Percentiles rank a stretch among this genome's conserved stretches.
Conservation (phyloP, 495 filamentous ascomycete genomes). For the Penicillium macrosclerotiorum region DNA sequence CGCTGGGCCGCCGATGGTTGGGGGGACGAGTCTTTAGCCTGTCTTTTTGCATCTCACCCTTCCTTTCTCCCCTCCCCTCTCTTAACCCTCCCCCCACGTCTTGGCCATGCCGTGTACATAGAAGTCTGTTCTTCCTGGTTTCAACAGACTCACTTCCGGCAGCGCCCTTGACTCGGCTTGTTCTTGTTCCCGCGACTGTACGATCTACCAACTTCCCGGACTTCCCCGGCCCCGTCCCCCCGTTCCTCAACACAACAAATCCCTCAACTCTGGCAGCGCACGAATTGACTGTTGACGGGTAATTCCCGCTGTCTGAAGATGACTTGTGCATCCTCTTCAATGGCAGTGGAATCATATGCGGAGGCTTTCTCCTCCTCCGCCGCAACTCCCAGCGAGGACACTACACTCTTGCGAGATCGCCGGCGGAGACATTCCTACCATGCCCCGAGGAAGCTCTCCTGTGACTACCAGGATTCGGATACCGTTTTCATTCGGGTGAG, state of each 20-base stretch:
- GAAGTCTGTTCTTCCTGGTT: constrained; percentile 7
- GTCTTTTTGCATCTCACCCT: neutral
- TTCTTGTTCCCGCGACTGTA: neutral
- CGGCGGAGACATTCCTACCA: constrained; percentile 67
- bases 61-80: constrained; percentile 3
- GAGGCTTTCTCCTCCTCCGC: constrained; percentile 30
- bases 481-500: constrained; percentile 64
- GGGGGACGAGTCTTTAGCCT: constrained; percentile 12
- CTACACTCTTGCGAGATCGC: constrained; percentile 39
- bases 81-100: constrained; percentile 4
- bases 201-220: constrained; percentile 1
- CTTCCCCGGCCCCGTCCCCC: constrained; percentile 10
- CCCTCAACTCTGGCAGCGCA: neutral
- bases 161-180: neutral
- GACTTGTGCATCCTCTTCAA: constrained; percentile 45
- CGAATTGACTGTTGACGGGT: neutral
- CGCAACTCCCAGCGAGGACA: constrained; percentile 36
- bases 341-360: constrained; percentile 46
- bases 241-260: neutral
- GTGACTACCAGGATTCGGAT: constrained; percentile 63
- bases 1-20: constrained; percentile 20
- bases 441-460: constrained; percentile 56
- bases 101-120: constrained; percentile 9
- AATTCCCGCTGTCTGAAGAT: constrained; percentile 22
- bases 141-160: constrained; percentile 7